These are phyloP conservation scores for Thalassiosira livingstoniorum DNA, from an alignment of 352 stramenopile species.

Conservation along the genomic window DNA sequence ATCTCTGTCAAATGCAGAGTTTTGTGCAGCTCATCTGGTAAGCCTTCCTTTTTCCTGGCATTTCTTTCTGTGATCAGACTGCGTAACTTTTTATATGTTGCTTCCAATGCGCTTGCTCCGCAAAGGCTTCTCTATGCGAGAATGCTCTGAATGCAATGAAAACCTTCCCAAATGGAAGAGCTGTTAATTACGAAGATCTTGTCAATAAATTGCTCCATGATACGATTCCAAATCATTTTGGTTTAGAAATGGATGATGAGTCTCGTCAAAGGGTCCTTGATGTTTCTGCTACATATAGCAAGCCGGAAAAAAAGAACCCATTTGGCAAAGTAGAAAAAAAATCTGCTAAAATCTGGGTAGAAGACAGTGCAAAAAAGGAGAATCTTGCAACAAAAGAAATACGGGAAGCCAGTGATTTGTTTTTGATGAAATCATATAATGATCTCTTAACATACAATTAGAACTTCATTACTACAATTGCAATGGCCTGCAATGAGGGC, in stretches of 20 bases:
- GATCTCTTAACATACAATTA: constrained; percentile 36
- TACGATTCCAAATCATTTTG: constrained; percentile 81
- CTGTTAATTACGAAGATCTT: constrained; percentile 81
- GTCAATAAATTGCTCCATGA: constrained; percentile 70
- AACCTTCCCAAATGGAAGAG: constrained; percentile 47
- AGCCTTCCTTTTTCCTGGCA: constrained; percentile 2
- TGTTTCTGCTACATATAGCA: constrained; percentile 78
- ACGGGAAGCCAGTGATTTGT: constrained; percentile 52
- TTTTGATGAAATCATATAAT: constrained; percentile 46
- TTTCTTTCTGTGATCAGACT: neutral
- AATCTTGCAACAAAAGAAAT: constrained; percentile 62
- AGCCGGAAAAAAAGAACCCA: constrained; percentile 60
- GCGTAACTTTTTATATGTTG: neutral
- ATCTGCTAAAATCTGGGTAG: constrained; percentile 65
- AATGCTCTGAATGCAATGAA: constrained; percentile 60
- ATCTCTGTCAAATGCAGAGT: constrained; percentile 67
- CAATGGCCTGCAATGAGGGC: too few species aligned
- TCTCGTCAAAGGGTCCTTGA: constrained; percentile 68
- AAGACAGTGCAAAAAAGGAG: constrained; percentile 76
- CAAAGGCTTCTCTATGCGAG: constrained; percentile 62
- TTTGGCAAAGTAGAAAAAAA: too few species aligned
- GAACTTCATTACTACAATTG: too few species aligned
- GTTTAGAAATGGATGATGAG: constrained; percentile 40
- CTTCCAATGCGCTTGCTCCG: neutral
- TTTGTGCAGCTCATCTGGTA: constrained; percentile 80